phyloP scores from a whole-genome alignment of 768 basidiomycete species.

The Psilocybe sp. region DNA sequence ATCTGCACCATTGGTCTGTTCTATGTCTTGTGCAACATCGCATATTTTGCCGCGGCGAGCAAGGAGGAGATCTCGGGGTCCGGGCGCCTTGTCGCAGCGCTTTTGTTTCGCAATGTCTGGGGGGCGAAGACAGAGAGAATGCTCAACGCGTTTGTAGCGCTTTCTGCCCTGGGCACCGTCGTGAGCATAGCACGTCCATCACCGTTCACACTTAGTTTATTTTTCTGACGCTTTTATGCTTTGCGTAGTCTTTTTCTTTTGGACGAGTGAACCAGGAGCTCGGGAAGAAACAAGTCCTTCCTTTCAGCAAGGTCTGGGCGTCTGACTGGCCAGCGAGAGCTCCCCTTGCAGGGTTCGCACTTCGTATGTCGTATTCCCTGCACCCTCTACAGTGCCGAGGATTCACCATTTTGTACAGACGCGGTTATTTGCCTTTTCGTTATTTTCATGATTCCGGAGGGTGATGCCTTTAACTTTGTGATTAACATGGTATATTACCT shows the following conservation, averaged over 20 bases:
- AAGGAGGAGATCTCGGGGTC: constrained; percentile 61
- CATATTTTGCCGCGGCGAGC: constrained; percentile 65
- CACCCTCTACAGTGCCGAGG: too few relatives aligned
- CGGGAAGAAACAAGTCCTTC: constrained; percentile 60
- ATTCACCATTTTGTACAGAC: constrained; percentile 17
- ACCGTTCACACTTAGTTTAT: constrained; percentile 26
- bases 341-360: constrained; percentile 52
- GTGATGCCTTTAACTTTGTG: constrained; percentile 66
- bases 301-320: constrained; percentile 57
- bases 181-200: constrained; percentile 42
- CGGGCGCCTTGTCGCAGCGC: constrained; percentile 57
- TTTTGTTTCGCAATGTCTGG: constrained; percentile 67
- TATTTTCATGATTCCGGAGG: constrained; percentile 46
- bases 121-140: constrained; percentile 44
- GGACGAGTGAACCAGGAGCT: constrained; percentile 58
- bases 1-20: constrained; percentile 49
- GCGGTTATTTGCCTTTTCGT: constrained; percentile 34
- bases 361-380: constrained; percentile 30
- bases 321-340: constrained; percentile 61
- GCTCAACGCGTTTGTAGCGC: constrained; percentile 36
- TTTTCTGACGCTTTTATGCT: background rate
- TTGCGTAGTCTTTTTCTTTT: constrained; percentile 21
- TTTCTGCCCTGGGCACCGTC: constrained; percentile 62
- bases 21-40: constrained; percentile 62
- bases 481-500: constrained; percentile 45